Evolutionary conservation across 1,284 basidiomycete genomes (phyloP), one percentile per base, ranked within the genome.

Genomic region (Cronartium quercuum): DNA sequence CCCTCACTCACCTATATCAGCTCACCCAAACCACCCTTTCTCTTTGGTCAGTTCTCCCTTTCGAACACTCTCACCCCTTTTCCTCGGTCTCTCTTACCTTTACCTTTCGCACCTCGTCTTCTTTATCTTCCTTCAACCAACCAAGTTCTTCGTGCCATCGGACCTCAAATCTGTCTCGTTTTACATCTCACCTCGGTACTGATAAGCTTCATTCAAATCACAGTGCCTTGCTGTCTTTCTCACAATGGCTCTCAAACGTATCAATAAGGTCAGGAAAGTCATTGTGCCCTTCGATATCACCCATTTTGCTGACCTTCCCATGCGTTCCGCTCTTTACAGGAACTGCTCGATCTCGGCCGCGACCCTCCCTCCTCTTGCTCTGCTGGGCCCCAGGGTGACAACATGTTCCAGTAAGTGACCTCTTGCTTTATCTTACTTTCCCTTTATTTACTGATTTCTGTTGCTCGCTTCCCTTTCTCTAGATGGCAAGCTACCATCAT

Each of bases 281-380:
- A 12, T 40, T 34, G 64, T 29, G 12, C 38, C 6, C 66, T 15
- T 24, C 35, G 51, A 12, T 15, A 40, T 42, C 63, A 15, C 6
- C 63, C 60, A 29, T 65, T 61, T 76, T 61, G 64, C 71, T 40
- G 47, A 65, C 38, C 12, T 51, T 57, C 37, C 62, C 44, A 13
- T 67, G 15, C 37, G 57, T 51, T 21, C 29, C n/a, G 13, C 35
- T 9, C 64, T 77, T 66, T 79, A 76, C 82, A 97, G 94, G 94
- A 97, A 88, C 88, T 97, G 86, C 87, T 91, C 84, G 94, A 97
- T 86, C 92, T 97, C 83, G 92, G 92, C 76, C 92, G 93, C 81
- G 94, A 97, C 86, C 94, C 94, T 82, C 94, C 94, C 79, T 92
- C 91, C 76, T 96, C 94, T 76, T 97, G 94, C 89, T 94, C 91